Evolutionary conservation across 2,329 filamentous ascomycete species (phyloP).

Genomic region (Chaetomiaceae sp.): DNA sequence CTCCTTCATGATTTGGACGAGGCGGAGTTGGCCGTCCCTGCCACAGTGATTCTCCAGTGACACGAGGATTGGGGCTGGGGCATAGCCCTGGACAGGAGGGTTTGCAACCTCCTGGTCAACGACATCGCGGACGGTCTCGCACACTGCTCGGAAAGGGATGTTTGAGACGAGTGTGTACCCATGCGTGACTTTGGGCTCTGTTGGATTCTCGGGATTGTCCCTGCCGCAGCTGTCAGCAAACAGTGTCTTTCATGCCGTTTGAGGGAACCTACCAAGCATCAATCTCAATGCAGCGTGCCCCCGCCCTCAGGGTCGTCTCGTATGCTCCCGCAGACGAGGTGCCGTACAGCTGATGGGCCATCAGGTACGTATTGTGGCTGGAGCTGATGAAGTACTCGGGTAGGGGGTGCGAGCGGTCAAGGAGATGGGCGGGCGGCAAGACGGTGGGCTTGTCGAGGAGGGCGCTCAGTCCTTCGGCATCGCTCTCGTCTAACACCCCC

Average conservation of each 20-base stretch:
- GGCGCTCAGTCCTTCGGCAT: slow-evolving; percentile 45
- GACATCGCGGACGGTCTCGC: slow-evolving; percentile 60
- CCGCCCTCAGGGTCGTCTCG: slow-evolving; percentile 56
- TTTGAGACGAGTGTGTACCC: slow-evolving; percentile 65
- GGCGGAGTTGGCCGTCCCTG: slow-evolving; percentile 53
- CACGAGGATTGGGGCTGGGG: slow-evolving; percentile 55
- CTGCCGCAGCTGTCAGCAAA: neutral
- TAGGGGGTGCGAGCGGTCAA: slow-evolving; percentile 43
- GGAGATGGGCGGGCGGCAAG: neutral
- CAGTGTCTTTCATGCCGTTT: neutral
- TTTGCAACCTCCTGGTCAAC: slow-evolving; percentile 54
- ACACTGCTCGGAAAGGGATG: slow-evolving; percentile 60
- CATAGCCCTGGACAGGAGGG: slow-evolving; percentile 33
- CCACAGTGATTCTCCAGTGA: slow-evolving; percentile 66
- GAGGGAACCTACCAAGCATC: slow-evolving; percentile 50
- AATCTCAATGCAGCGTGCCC: slow-evolving; percentile 68
- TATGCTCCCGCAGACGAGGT: slow-evolving; percentile 60
- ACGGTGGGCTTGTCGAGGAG: slow-evolving; percentile 47
- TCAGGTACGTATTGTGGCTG: slow-evolving; percentile 69
- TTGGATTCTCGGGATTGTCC: slow-evolving; percentile 56
- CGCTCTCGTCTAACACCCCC: slow-evolving; percentile 43
- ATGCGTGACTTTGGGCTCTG: slow-evolving; percentile 67
- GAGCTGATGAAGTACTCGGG: slow-evolving; percentile 70
- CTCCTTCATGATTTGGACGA: slow-evolving; percentile 62
- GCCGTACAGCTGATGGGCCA: slow-evolving; percentile 66